Base-by-base conservation (phyloP, 2,329 filamentous ascomycete genomes). In the Arthrobotrys pseudoclavata region DNA sequence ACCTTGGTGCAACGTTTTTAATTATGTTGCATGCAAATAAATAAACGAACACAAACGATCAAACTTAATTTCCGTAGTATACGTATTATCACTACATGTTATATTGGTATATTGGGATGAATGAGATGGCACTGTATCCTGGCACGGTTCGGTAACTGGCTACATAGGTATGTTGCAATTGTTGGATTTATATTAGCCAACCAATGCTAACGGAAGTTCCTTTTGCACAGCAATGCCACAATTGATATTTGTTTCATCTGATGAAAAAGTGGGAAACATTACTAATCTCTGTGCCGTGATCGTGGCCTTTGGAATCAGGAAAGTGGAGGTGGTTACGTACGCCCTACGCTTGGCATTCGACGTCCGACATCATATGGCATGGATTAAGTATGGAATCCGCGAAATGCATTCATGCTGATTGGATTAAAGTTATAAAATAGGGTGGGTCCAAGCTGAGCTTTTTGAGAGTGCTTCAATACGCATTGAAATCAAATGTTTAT, bases 241-340 rank as follows among this genome's bases (percentile, higher is more conserved):
- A 24, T 50, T 5, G 10, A 24, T 53, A 31, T 10, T 31, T 57
- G 52, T 57, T 57, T 57, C 52, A 57, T 57, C 52, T 20, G 52
- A 57, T 37, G 20, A 55, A 37, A 20, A 20, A 6, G 1, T 7
- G n/a, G 42, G n/a, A 45, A 20, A 20, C 42, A 45, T 45, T 3
- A n/a, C n/a, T 34, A 29, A 13, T 29, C n/a, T 40, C 31, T 34
- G 31, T 10, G 31, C 31, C 31, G 7, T 13, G 22, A 29, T 29
- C 9, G 15, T 18, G 13, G 26, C 48, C 24, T 52, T 55, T 55
- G 26, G 15, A 18, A 20, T 55, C 22, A 13, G 12, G 15, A 37
- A 18, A 3, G 20, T 60, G 26, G 20, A 60, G 31, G 31, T 40
- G 31, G 15, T 50, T 50, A 60, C 55, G 55, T 60, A 60, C 20